A percentile compares a stretch with the other conserved stretches of the same genome.
Conservation (phyloP, 2,329 filamentous ascomycete genomes). For the Dothiorella sarmentorum region DNA sequence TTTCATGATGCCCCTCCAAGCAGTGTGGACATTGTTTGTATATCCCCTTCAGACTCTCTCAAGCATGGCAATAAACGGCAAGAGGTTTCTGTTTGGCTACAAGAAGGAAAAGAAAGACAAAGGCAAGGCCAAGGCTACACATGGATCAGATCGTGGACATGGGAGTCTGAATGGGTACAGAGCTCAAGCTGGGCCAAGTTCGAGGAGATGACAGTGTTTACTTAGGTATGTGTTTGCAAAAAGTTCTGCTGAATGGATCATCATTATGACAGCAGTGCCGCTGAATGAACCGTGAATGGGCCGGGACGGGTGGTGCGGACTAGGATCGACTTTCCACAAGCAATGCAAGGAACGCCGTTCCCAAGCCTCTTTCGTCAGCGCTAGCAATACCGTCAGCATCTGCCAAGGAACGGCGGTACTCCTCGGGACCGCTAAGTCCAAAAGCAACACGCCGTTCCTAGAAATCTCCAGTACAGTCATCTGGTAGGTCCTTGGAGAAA, state of each 20-base stretch:
- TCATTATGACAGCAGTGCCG: not conserved
- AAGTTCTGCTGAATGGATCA: not conserved
- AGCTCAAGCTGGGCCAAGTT: constrained; percentile 9
- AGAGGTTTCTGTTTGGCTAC: constrained; percentile 16
- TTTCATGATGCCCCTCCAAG: constrained; percentile 26
- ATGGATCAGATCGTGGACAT: not conserved
- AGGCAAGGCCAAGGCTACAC: not conserved
- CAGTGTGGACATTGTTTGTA: constrained; percentile 28
- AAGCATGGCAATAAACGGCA: not conserved
- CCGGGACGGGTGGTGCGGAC: too few species aligned
- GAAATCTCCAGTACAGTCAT: too few species aligned
- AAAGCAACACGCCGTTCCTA: too few species aligned
- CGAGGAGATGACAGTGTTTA: not conserved
- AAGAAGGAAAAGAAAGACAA: constrained; percentile 15
- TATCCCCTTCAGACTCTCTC: constrained; percentile 30
- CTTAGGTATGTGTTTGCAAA: not conserved
- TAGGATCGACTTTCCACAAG: too few species aligned
- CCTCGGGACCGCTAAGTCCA: too few species aligned
- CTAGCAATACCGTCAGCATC: too few species aligned
- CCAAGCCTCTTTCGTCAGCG: too few species aligned
- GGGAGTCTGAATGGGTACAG: constrained; percentile 12
- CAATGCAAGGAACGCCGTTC: too few species aligned
- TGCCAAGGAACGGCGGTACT: too few species aligned
- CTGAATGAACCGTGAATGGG: too few species aligned
- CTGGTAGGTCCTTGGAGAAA: too few species aligned